Evolutionary conservation across 176 grass and related monocot species (phyloP), one percentile per base, ranked within the genome.

Genomic region (Puya raimondii): DNA sequence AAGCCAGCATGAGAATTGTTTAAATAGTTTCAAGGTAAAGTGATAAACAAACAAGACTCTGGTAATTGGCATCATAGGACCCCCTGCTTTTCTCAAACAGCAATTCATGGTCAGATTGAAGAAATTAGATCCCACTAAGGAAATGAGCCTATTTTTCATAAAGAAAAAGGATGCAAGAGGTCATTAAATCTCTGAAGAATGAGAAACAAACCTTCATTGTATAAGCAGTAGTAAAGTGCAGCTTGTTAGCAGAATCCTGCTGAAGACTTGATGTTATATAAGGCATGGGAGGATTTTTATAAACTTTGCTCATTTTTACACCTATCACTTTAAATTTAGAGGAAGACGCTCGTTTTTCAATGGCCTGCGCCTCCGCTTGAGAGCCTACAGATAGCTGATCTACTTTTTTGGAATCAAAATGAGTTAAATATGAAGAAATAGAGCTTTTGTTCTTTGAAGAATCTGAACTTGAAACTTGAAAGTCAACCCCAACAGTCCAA

Each of bases 261-360:
- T 97, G 93, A 64, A 97, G 82, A 75, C 84, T 92, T 64, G 93
- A 97, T 79, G 93, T 97, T 76, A 97, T 97, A 85, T 84, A 92
- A 59, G 93, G 93, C 89, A 90, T 85, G 0, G 79, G 84, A 69
- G 89, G 84, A 73, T 92, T 90, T 51, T 78, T 97, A 47, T 86
- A 81, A 70, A 81, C 47, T 57, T 89, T 90, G 79, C 74, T 92
- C 81, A 52, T 87, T 82, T 90, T 92, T 65, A 85, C 53, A 75
- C 81, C 76, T 81, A 69, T 81, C 42, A 92, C 86, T 76, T 83
- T 72, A 80, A 88, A 97, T 64, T 83, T 79, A 54, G 86, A 87
- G 63, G 69, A 76, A 71, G 66, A 80, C 77, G 88, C 70, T 53
- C 5, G 76, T 53, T 78, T 87, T 78, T 92, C 84, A 79, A 92